phyloP scores from a whole-genome alignment of 2,329 filamentous ascomycete genomes.

The Sporothrix phasma region DNA sequence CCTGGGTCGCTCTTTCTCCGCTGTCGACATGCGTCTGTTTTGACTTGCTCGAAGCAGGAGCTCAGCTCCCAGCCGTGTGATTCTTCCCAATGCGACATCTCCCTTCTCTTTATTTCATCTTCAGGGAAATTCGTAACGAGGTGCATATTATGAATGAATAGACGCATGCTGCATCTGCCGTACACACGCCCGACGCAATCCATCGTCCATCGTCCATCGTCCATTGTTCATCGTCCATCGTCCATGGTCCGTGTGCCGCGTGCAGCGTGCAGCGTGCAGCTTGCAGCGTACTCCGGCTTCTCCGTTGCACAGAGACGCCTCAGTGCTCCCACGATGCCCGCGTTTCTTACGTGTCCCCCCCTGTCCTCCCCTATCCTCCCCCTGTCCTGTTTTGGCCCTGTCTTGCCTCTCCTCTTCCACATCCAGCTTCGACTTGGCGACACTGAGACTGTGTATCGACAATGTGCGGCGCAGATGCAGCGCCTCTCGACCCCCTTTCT shows the following conservation, averaged over 20 bases:
- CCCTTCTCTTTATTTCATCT: background rate
- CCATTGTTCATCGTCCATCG: too few relatives aligned
- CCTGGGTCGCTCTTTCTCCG: background rate
- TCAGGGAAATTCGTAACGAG: background rate
- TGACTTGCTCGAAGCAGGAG: background rate
- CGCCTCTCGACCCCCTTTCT: background rate
- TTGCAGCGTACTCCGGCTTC: conserved; percentile 7
- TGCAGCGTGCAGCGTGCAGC: too few relatives aligned
- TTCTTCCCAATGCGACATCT: background rate
- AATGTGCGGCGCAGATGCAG: background rate
- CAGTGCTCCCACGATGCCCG: background rate
- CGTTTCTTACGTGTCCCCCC: background rate
- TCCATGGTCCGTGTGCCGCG: too few relatives aligned
- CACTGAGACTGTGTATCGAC: background rate
- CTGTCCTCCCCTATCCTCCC: background rate
- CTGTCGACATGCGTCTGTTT: background rate
- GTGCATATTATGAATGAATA: background rate
- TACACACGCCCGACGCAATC: background rate
- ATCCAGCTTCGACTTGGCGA: background rate
- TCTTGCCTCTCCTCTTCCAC: background rate
- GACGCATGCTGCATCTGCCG: background rate
- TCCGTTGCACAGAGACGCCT: conserved; percentile 3
- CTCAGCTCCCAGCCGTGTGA: background rate
- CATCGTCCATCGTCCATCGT: background rate
- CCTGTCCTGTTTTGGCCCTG: background rate